Conservation (phyloP, 768 basidiomycete genomes). For the Lanmaoa rubissima region DNA sequence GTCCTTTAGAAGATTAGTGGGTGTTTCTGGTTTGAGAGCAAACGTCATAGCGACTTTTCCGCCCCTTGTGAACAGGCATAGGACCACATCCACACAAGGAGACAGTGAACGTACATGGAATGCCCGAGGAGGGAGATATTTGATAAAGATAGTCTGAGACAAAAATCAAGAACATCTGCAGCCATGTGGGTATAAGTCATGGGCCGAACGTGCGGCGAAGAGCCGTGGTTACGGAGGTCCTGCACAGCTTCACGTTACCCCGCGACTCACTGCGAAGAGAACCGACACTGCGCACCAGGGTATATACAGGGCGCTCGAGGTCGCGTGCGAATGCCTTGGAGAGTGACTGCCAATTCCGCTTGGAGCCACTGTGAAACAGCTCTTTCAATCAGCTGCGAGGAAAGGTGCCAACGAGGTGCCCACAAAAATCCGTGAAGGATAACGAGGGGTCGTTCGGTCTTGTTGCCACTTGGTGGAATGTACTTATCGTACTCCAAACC, state of each 20-base stretch:
- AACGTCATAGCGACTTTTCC: conserved; percentile 80
- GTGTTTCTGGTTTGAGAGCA: conserved; percentile 48
- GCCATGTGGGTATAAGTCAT: conserved; percentile 84
- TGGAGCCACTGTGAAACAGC: conserved; percentile 60
- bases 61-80: conserved; percentile 53
- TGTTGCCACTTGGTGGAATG: conserved; percentile 29
- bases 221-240: conserved; percentile 91
- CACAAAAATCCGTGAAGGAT: conserved; percentile 68
- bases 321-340: conserved; percentile 71
- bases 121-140: conserved; percentile 81
- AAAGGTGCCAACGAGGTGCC: conserved; percentile 18
- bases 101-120: conserved; percentile 65
- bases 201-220: conserved; percentile 69
- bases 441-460: conserved; percentile 43
- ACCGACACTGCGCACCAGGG: conserved; percentile 47
- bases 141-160: conserved; percentile 48
- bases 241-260: conserved; percentile 25
- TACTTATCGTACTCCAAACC: conserved; percentile 33
- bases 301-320: conserved; percentile 66
- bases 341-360: conserved; percentile 86
- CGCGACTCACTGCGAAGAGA: not conserved
- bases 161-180: conserved; percentile 68
- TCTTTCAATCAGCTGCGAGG: conserved; percentile 2
- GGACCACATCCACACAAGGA: not conserved
- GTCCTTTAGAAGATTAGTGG: conserved; percentile 42